Conservation (phyloP, 2,329 filamentous ascomycete genomes). For the Blastomyces emzantsi region DNA sequence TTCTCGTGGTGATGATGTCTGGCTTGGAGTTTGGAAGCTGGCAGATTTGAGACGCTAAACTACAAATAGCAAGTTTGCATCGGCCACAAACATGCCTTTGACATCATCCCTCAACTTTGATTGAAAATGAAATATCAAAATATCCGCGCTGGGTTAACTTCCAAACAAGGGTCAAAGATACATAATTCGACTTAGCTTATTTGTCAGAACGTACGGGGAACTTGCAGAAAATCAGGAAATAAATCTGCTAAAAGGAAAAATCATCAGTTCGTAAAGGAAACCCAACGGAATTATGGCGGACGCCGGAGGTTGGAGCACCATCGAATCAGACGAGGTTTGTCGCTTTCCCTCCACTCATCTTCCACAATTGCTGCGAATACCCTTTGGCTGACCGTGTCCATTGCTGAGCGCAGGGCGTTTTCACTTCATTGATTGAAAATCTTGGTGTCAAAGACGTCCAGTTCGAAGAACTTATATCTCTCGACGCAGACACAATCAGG, state of each 20-base stretch:
- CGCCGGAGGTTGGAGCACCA: conserved; percentile 78
- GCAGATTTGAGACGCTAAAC: background rate
- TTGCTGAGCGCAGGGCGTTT: conserved; percentile 60
- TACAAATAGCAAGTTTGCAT: conserved; percentile 3
- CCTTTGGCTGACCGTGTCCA: conserved; percentile 2
- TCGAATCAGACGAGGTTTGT: conserved; percentile 89
- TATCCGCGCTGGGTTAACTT: background rate
- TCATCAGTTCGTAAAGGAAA: background rate
- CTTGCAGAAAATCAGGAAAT: background rate
- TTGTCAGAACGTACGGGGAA: background rate
- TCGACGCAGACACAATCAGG: conserved; percentile 58
- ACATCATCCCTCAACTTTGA: conserved; percentile 1
- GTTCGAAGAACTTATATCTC: conserved; percentile 88
- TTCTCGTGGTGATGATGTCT: too few relatives aligned
- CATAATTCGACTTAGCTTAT: background rate
- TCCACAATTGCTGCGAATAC: background rate
- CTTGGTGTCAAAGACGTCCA: conserved; percentile 90
- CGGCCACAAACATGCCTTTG: background rate
- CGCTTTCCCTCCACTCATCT: background rate
- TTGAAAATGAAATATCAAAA: background rate
- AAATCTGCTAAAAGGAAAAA: background rate
- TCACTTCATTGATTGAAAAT: conserved; percentile 88
- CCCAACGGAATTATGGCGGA: conserved; percentile 51
- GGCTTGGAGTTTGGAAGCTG: too few relatives aligned
- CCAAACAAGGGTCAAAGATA: background rate